phyloP scores from a whole-genome alignment of 108 stramenopile species.

The Cyclotella baltica region DNA sequence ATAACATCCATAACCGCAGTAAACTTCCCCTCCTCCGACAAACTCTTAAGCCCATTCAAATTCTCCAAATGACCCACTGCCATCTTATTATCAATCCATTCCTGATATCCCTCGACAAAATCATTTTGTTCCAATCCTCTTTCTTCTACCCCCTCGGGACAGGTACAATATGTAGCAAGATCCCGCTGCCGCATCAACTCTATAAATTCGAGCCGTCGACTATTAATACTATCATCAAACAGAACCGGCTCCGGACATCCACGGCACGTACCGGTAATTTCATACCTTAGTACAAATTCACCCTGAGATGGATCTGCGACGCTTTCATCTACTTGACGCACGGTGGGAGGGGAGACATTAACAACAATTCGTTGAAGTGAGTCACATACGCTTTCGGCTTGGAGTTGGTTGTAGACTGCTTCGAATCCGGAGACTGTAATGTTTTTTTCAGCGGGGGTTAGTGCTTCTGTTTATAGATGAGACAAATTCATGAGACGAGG shows the following conservation, averaged over 20 bases:
- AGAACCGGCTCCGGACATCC: slow-evolving; percentile 4
- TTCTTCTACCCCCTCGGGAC: neutral
- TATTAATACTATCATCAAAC: slow-evolving; percentile 15
- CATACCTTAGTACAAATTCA: slow-evolving; percentile 4
- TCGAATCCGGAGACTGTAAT: neutral
- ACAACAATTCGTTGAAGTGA: neutral
- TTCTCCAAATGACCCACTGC: neutral
- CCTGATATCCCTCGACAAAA: neutral
- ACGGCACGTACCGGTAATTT: slow-evolving; percentile 7
- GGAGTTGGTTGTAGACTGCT: neutral
- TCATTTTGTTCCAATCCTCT: neutral
- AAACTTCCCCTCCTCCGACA: neutral
- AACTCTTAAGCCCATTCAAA: neutral
- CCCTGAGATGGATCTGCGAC: neutral
- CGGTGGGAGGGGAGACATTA: neutral
- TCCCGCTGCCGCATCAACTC: neutral
- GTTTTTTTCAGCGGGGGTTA: neutral
- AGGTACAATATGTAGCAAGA: neutral
- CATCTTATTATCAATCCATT: slow-evolving; percentile 1
- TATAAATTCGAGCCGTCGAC: neutral
- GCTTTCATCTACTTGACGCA: neutral
- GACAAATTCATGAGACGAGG: neutral
- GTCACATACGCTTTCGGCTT: neutral
- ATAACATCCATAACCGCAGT: neutral
- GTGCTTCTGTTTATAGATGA: neutral